Evolutionary conservation across 2,329 filamentous ascomycete genomes (phyloP).

Genomic region (Cordyceps militaris): DNA sequence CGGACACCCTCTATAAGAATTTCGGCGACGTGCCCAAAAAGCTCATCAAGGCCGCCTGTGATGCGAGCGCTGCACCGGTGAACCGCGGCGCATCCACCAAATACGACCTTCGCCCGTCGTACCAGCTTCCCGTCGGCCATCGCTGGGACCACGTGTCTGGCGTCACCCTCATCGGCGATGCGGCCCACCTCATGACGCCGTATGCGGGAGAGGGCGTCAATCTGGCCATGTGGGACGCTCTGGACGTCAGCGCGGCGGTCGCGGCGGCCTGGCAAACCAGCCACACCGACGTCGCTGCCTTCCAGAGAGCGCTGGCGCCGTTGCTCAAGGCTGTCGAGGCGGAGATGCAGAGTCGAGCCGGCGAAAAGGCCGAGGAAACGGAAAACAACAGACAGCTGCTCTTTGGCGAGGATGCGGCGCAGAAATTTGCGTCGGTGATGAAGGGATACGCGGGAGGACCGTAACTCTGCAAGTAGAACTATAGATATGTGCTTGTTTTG

Average conservation of each 20-base stretch:
- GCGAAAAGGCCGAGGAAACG: conserved; percentile 3
- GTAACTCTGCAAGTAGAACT: not conserved
- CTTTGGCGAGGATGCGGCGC: not conserved
- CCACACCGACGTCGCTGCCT: not conserved
- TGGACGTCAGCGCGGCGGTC: conserved; percentile 34
- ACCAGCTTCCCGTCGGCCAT: conserved; percentile 36
- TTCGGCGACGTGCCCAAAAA: conserved; percentile 17
- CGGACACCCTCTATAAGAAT: not conserved
- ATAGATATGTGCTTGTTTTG: not conserved
- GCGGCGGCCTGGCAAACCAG: not conserved
- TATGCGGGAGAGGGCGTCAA: conserved; percentile 49
- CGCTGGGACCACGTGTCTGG: conserved; percentile 35
- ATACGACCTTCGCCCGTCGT: conserved; percentile 21
- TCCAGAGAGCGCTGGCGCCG: conserved; percentile 5
- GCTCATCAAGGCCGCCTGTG: conserved; percentile 22
- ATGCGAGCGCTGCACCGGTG: conserved; percentile 18
- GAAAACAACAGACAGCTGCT: not conserved
- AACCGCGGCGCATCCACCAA: conserved; percentile 14
- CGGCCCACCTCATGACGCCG: conserved; percentile 46
- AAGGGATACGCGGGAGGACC: not conserved
- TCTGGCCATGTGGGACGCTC: conserved; percentile 41
- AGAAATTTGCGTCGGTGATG: conserved; percentile 4
- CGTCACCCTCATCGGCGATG: conserved; percentile 46
- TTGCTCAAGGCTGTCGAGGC: conserved; percentile 20
- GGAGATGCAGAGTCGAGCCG: conserved; percentile 6